Base-by-base conservation (phyloP, 176 grass and related monocot genomes). In the Guadua angustifolia region DNA sequence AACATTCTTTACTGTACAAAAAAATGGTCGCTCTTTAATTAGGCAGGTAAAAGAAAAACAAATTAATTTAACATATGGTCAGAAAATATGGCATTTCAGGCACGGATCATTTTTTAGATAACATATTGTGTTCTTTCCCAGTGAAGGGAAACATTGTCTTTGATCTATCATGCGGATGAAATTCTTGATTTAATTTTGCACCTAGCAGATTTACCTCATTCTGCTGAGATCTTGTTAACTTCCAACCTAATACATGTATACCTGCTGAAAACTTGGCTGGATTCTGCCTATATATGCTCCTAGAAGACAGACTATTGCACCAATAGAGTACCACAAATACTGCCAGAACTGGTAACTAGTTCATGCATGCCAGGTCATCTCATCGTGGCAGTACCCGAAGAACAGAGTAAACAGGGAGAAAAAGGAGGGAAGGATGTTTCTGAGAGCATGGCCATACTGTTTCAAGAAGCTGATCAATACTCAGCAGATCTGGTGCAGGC, bases 391-490 rank as follows among this genome's bases (percentile, higher is more conserved):
- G 57, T 79, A 88, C 67, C 4, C 21, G 67, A 74, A 55, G 16
- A 69, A 71, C 73, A 63, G 44, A 63, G 9, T 74, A 80, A 47
- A 66, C 15, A 77, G 36, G 21, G 2, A 77, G 21, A 61, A 38
- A 77, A 24, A 25, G 38, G 36, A 67, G 40, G 33, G 29, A 79
- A 76, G n/a, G 10, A 43, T 53, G 33, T 60, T 43, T 74, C 25
- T 49, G 29, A 56, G 38, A 74, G 16, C 46, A 61, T 75, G 15
- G 14, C 36, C 73, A 82, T 99, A 99, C 97, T 56, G 93, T 94
- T 77, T 99, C 93, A 58, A 99, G 80, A 89, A 99, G 91, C 78
- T 99, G 86, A 78, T 96, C 90, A 3, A 95, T 90, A 52, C 89
- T 89, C 63, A 99, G 76, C 89, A 99, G 93, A 86, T 95, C 87